Conservation (phyloP, 2,329 filamentous ascomycete genomes). For the Hypoxylon sp. region DNA sequence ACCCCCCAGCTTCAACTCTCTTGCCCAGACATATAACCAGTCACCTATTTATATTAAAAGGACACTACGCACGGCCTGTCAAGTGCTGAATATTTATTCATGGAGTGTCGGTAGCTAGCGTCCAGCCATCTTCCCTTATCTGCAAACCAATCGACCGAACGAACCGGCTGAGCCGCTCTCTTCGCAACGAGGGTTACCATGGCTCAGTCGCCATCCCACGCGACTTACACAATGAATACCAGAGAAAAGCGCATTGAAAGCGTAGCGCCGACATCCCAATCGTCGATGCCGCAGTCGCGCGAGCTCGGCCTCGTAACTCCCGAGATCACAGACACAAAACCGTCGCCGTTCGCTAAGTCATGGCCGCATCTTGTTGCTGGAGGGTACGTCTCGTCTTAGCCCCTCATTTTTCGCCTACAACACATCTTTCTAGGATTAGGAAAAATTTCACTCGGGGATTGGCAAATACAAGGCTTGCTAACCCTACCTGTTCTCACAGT, state of each 20-base stretch:
- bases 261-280: conserved; percentile 35
- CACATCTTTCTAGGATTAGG: conserved; percentile 10
- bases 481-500: conserved; percentile 61
- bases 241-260: conserved; percentile 43
- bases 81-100: conserved; percentile 6
- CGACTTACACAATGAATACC: conserved; percentile 47
- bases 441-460: background rate
- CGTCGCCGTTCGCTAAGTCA: conserved; percentile 76
- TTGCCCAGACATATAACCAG: background rate
- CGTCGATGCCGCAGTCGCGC: conserved; percentile 68
- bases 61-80: background rate
- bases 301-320: conserved; percentile 72
- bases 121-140: background rate
- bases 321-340: conserved; percentile 58
- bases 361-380: conserved; percentile 95
- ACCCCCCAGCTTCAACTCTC: conserved; percentile 4
- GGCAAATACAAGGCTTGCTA: conserved; percentile 27
- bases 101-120: conserved; percentile 35
- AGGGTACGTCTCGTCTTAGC: conserved; percentile 72
- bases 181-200: conserved; percentile 21
- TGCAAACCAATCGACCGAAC: conserved; percentile 3
- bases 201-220: conserved; percentile 45
- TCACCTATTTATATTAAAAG: background rate
- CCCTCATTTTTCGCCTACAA: conserved; percentile 9
- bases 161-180: conserved; percentile 16